Conservation (phyloP, 2,329 filamentous ascomycete genomes). For the Trichophyton schoenleinii region DNA sequence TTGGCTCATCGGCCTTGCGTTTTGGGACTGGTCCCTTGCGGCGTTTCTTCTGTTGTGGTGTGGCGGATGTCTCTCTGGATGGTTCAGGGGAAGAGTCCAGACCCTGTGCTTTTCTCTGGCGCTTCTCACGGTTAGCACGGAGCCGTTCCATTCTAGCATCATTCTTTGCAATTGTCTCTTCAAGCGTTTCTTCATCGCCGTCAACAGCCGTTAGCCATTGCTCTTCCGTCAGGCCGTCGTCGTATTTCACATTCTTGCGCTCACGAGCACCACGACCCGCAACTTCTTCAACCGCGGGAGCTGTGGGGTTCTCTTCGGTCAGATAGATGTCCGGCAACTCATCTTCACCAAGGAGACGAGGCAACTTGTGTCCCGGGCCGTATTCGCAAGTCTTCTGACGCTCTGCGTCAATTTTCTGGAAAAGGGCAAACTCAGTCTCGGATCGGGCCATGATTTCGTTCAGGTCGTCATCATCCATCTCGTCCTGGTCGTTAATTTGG, state of each 20-base stretch:
- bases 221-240: conserved; percentile 94
- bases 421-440: conserved; percentile 63
- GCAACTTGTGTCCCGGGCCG: conserved; percentile 53
- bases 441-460: conserved; percentile 87
- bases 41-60: conserved; percentile 50
- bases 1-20: conserved; percentile 70
- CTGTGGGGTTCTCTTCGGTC: conserved; percentile 66
- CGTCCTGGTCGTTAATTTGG: conserved; percentile 71
- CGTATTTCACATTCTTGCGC: conserved; percentile 85
- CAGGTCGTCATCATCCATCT: conserved; percentile 97
- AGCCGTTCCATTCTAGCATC: conserved; percentile 72
- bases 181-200: conserved; percentile 86
- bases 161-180: conserved; percentile 83
- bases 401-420: conserved; percentile 74
- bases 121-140: conserved; percentile 60
- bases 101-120: conserved; percentile 32
- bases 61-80: conserved; percentile 76
- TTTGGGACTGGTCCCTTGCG: conserved; percentile 73
- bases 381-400: conserved; percentile 55
- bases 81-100: conserved; percentile 60
- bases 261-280: conserved; percentile 86
- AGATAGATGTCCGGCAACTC: conserved; percentile 93
- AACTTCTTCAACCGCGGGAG: conserved; percentile 65
- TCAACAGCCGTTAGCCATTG: conserved; percentile 98
- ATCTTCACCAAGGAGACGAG: conserved; percentile 72